Conservation (phyloP, 140 eudicot species). For the Flaveria floridana region DNA sequence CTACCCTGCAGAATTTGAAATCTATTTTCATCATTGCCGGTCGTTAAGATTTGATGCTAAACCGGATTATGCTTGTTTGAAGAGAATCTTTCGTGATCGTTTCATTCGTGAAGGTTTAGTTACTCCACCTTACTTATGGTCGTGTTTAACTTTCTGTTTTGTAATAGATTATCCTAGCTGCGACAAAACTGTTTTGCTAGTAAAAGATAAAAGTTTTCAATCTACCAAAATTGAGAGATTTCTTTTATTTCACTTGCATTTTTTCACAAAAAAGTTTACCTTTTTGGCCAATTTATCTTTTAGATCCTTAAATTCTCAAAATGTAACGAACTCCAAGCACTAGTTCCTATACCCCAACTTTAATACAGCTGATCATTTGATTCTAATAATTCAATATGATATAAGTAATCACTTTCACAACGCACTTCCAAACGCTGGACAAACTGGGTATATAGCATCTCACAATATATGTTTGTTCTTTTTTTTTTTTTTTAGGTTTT, state of each 20-base stretch:
- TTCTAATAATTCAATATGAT: not conserved
- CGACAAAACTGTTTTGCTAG: slow-evolving; percentile 6
- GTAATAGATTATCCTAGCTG: not conserved
- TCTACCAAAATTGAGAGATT: not conserved
- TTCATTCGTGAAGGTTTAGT: slow-evolving; percentile 82
- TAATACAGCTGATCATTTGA: not conserved
- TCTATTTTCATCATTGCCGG: slow-evolving; percentile 86
- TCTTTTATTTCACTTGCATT: not conserved
- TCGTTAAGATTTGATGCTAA: slow-evolving; percentile 82
- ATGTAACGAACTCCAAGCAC: not conserved
- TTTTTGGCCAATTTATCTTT: not conserved
- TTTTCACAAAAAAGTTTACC: not conserved
- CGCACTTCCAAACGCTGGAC: not conserved
- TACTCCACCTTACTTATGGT: slow-evolving; percentile 1
- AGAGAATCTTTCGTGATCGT: slow-evolving; percentile 89
- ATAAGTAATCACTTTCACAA: not conserved
- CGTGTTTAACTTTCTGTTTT: not conserved
- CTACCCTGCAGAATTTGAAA: slow-evolving; percentile 85
- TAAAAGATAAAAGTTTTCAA: not conserved
- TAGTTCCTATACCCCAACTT: not conserved
- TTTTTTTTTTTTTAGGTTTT: slow-evolving; percentile 53
- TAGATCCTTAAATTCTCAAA: not conserved
- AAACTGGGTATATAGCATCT: slow-evolving; percentile 1
- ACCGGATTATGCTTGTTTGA: slow-evolving; percentile 84
- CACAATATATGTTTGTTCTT: not conserved